Evolutionary conservation across 2,329 filamentous ascomycete genomes (phyloP), one percentile per base, ranked within the genome.

Genomic region (Parastagonospora nodorum): DNA sequence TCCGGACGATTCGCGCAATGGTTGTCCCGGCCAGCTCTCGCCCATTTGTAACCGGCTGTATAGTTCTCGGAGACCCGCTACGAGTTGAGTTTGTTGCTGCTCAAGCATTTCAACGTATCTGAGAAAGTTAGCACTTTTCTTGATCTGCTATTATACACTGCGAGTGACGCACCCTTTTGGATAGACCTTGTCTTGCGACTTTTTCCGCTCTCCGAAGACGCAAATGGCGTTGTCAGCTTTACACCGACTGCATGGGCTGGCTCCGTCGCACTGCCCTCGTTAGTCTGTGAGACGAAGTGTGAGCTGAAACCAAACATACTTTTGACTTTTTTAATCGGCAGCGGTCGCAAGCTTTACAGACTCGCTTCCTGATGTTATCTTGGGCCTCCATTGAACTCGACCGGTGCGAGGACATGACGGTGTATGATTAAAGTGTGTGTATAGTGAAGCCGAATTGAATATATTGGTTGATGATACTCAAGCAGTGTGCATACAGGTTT

Each of bases 31-130:
- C 84, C 84, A 87, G 36, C 76, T 76, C 55, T 83, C 77, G 37
- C 80, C 80, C 35, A 75, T 75, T 29, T 77, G 72, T 29, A 80
- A 66, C 45, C 81, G 77, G 55, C 76, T 78, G 69, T 87, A 87
- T 39, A 86, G 74, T 67, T 85, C 82, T 65, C 84, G 82, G 5
- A 87, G 77, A 37, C 82, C 84, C 46, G 81, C 74, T 28, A 87
- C 84, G 5, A 87, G 76, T 73, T 85, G 84, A 15, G 75, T 69
- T 69, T 87, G 84, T 75, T 87, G 84, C 63, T 85, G 83, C 64
- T 87, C 84, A 42, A 87, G 79, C 83, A 86, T 85, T 69, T 87
- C 84, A 28, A 87, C 84, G 55, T 85, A 85, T 57, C 83, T 85
- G 36, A 8, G 10, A 41, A 5, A 38, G 53, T 63, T 39, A 67